Percentiles rank a stretch among this genome's conserved stretches.
Conservation (phyloP, 2,329 filamentous ascomycete genomes). For the Helotiales sp. region DNA sequence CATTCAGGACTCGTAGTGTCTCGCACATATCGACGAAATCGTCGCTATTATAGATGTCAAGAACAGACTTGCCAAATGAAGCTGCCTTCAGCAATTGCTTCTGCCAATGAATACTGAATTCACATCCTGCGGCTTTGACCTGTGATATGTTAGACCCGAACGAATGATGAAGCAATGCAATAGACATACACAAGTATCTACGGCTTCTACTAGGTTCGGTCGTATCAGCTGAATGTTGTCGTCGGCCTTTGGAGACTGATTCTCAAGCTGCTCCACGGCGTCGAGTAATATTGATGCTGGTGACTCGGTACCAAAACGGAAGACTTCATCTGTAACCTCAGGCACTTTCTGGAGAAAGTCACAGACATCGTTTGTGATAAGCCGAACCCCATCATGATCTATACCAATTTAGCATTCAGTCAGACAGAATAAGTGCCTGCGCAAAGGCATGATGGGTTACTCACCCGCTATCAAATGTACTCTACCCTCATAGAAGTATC, state of each 20-base stretch:
- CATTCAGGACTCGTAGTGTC: constrained; percentile 87
- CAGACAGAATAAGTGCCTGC: neutral
- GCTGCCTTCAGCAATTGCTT: constrained; percentile 95
- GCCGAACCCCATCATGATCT: constrained; percentile 80
- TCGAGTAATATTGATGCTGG: constrained; percentile 91
- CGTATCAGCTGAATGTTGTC: constrained; percentile 96
- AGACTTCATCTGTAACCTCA: constrained; percentile 82
- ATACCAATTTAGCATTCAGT: constrained; percentile 14
- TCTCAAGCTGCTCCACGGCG: constrained; percentile 85
- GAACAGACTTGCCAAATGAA: constrained; percentile 94
- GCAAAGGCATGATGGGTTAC: constrained; percentile 7
- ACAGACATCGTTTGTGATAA: constrained; percentile 92
- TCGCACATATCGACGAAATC: constrained; percentile 99
- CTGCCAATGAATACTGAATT: constrained; percentile 89
- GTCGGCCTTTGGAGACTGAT: constrained; percentile 94
- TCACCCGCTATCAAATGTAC: constrained; percentile 86
- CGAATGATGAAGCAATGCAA: neutral
- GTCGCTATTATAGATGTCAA: constrained; percentile 96
- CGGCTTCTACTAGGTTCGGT: constrained; percentile 83
- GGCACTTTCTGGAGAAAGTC: constrained; percentile 97
- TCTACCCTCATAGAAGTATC: constrained; percentile 86
- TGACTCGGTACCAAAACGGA: constrained; percentile 83
- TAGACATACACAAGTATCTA: constrained; percentile 71
- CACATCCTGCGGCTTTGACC: constrained; percentile 85
- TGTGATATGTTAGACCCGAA: constrained; percentile 22